Base-by-base conservation (phyloP, 208 protist species). In the Leishmania lainsoni region DNA sequence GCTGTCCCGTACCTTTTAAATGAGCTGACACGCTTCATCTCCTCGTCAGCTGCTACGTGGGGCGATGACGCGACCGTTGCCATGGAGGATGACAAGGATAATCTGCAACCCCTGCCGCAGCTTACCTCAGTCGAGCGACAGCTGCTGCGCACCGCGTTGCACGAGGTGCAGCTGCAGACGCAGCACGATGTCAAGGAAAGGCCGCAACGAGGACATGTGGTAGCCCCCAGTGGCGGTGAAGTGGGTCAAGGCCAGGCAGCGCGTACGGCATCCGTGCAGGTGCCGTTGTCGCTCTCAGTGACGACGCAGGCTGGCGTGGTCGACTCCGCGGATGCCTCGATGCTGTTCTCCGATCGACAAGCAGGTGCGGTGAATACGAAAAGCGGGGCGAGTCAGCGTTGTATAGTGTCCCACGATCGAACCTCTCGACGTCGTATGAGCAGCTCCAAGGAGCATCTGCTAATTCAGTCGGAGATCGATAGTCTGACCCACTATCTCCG, bases 91-190 rank as follows among this genome's bases (percentile, higher is more conserved):
- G 52, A 22, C 52, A 29, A 16, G 9, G 58, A 2, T 3, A 20
- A 35, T 20, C 10, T 12, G 32, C 79, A 56, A 5, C 58, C 66
- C 39, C 61, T 79, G 68, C 58, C 45, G 58, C 58, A 78, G 22
- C 52, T 90, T 22, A 86, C 84, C 49, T 70, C 59, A 29, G 63
- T 76, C n/a, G 84, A 90, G 77, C 87, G 84, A 29, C 81, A 81
- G 39, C 74, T 88, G 80, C 73, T 90, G 35, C 87, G 87, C 61
- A 52, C 61, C 2, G 81, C 84, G 17, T 65, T 90, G 5, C 81
- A 80, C 9, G 76, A 61, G 48, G 71, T 81, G 26, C 72, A 65
- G 32, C 17, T 52, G 61, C 68, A n/a, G 20, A 32, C 70, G 56
- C 35, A 26, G 16, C 29, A 52, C 51, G 58, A 39, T 5, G 29